A percentile compares a stretch with the other conserved stretches of the same genome.
These are phyloP conservation scores for Saccharomyces cerevisiae DNA, from an alignment of 805 yeast genomes.

Conservation along the genomic window DNA sequence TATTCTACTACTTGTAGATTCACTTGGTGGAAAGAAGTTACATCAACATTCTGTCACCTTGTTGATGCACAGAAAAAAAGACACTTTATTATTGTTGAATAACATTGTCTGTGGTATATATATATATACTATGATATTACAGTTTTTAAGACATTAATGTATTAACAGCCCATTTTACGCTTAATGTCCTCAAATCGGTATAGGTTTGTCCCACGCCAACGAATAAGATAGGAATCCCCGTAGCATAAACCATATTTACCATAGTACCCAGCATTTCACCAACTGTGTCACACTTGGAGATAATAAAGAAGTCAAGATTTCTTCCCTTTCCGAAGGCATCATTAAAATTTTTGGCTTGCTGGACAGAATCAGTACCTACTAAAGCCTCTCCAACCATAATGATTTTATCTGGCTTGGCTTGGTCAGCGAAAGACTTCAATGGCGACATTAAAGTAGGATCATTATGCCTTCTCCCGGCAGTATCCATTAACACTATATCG, in stretches of 20 bases:
- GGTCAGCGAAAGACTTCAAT: slow-evolving; percentile 85
- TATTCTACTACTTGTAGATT: neutral
- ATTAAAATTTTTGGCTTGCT: slow-evolving; percentile 89
- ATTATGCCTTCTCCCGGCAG: slow-evolving; percentile 96
- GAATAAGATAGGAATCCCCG: slow-evolving; percentile 88
- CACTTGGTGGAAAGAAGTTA: neutral
- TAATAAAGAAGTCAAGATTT: slow-evolving; percentile 78
- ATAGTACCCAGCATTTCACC: slow-evolving; percentile 94
- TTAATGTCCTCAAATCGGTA: slow-evolving; percentile 82
- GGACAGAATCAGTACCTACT: slow-evolving; percentile 94
- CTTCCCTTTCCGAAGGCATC: slow-evolving; percentile 83
- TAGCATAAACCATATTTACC: slow-evolving; percentile 96
- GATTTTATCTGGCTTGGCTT: slow-evolving; percentile 91
- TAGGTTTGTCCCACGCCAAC: slow-evolving; percentile 97
- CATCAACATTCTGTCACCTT: neutral
- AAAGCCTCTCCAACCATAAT: slow-evolving; percentile 98
- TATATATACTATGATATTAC: neutral
- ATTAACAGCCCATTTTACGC: slow-evolving; percentile 88
- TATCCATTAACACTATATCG: slow-evolving; percentile 87
- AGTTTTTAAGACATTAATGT: slow-evolving; percentile 54
- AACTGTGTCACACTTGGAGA: slow-evolving; percentile 93
- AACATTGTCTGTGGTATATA: neutral
- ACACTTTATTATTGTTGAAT: neutral
- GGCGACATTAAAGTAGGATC: slow-evolving; percentile 95
- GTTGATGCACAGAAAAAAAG: neutral